Evolutionary conservation across 1,284 basidiomycete species (phyloP).

Genomic region (Farysia itapuensis): DNA sequence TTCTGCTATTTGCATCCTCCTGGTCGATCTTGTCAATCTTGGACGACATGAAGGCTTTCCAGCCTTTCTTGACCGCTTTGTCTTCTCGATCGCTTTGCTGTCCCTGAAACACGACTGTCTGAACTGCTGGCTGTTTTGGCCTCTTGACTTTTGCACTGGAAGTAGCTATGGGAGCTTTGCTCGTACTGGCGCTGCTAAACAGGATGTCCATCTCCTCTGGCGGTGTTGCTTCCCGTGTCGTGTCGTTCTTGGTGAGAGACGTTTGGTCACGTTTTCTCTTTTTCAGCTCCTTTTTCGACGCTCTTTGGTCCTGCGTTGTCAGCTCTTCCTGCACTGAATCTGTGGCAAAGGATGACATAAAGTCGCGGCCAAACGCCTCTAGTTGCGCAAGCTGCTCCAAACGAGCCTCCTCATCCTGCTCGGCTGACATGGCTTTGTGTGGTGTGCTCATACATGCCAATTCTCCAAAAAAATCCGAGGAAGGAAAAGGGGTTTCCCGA

Average conservation of each 20-base stretch:
- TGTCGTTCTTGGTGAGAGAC: background rate
- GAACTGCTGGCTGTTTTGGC: slow-evolving; percentile 10
- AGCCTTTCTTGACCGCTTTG: slow-evolving; percentile 23
- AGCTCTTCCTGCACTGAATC: background rate
- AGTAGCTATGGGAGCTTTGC: background rate
- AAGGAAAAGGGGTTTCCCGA: background rate
- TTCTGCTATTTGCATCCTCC: slow-evolving; percentile 6
- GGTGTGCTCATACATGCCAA: no score
- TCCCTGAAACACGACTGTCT: slow-evolving; percentile 32
- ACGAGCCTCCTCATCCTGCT: slow-evolving; percentile 2
- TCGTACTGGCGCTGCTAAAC: slow-evolving; percentile 2
- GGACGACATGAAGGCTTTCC: slow-evolving; percentile 45
- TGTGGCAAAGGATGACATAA: slow-evolving; percentile 26
- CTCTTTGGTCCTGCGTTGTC: background rate
- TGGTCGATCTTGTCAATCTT: slow-evolving; percentile 35
- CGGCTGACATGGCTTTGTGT: no score
- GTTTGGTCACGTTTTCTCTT: slow-evolving; percentile 13
- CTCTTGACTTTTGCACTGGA: slow-evolving; percentile 8
- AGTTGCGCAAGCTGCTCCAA: slow-evolving; percentile 23
- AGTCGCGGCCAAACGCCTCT: slow-evolving; percentile 27
- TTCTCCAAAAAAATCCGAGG: no score
- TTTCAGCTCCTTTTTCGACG: slow-evolving; percentile 13
- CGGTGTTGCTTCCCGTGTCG: background rate
- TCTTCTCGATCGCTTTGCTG: slow-evolving; percentile 16
- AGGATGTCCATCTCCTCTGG: slow-evolving; percentile 22